Evolutionary conservation across 148 eudicot species (phyloP).

Genomic region (Cornus controversa): DNA sequence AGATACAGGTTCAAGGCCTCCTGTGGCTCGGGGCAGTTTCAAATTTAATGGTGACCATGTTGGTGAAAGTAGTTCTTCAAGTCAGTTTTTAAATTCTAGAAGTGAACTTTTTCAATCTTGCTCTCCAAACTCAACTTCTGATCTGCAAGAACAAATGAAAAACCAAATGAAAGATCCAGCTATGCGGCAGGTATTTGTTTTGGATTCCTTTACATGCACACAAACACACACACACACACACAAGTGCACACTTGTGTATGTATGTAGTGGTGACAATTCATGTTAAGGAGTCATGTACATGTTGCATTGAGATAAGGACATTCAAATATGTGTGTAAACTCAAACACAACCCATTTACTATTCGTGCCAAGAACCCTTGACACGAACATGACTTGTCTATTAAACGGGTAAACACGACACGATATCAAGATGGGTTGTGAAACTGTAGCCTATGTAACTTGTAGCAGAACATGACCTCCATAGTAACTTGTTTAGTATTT

Average conservation of each 20-base stretch:
- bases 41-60: constrained; percentile 29
- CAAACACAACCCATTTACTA: too few species aligned
- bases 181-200: constrained; percentile 70
- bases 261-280: neutral
- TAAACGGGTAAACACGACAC: too few species aligned
- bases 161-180: constrained; percentile 97
- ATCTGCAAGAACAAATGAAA: constrained; percentile 91
- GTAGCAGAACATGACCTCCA: too few species aligned
- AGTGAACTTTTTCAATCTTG: constrained; percentile 47
- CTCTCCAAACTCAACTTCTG: constrained; percentile 54
- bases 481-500: too few species aligned
- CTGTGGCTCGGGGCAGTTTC: constrained; percentile 31
- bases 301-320: too few species aligned
- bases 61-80: constrained; percentile 49
- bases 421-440: too few species aligned
- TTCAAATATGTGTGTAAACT: too few species aligned
- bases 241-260: neutral
- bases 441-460: too few species aligned
- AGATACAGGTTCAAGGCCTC: constrained; percentile 29
- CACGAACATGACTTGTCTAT: too few species aligned
- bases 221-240: too few species aligned
- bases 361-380: too few species aligned
- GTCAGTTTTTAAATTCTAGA: constrained; percentile 39
- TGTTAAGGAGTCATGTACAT: too few species aligned
- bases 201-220: constrained; percentile 15